Evolutionary conservation across 768 basidiomycete genomes (phyloP), one percentile per base, ranked within the genome.

Genomic region (Lactarius indigo): DNA sequence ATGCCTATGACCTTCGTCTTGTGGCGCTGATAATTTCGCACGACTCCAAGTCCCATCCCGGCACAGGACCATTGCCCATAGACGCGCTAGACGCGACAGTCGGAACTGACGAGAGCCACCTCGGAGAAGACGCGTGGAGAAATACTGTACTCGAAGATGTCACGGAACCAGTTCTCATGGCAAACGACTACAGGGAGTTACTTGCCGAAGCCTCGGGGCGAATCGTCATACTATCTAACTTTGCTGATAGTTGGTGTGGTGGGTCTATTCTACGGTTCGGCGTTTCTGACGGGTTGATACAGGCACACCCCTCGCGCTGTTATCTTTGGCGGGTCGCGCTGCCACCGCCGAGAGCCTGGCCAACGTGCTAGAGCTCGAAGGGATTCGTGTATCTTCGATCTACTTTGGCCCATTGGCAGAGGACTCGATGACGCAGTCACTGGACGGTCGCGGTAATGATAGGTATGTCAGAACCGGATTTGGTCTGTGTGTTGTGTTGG

Each of bases 121-220:
- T 44, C 37, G 57, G 41, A 18, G 68, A 63, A 67, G 67, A 64
- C 52, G 64, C 64, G 3, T 63, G 67, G 70, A 71, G 64, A 60
- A 70, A 70, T 65, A 63, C 66, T 18, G 68, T 72, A 6, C 67
- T 67, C 15, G 67, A 72, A n/a, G 68, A 66, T 37, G 64, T 75
- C 47, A 72, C 69, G 58, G 74, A 74, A 42, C 76, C 76, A 13
- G 61, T 74, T 20, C 62, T 72, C 52, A 67, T 76, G 64, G 69
- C 74, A 28, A 64, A 71, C 13, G 75, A 74, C 62, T 77, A 76
- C 70, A 61, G 69, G 52, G 59, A 69, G 28, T 5, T 75, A 69
- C 74, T 77, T 57, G 55, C 65, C 42, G 66, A 72, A 52, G 71
- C 75, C 30, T 69, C 75, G n/a, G 76, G 76, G 31, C 69, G 76